A percentile compares a stretch with the other conserved stretches of the same genome.
These are phyloP conservation scores for Viridothelium virens DNA, from an alignment of 495 filamentous ascomycete species.

Conservation along the genomic window DNA sequence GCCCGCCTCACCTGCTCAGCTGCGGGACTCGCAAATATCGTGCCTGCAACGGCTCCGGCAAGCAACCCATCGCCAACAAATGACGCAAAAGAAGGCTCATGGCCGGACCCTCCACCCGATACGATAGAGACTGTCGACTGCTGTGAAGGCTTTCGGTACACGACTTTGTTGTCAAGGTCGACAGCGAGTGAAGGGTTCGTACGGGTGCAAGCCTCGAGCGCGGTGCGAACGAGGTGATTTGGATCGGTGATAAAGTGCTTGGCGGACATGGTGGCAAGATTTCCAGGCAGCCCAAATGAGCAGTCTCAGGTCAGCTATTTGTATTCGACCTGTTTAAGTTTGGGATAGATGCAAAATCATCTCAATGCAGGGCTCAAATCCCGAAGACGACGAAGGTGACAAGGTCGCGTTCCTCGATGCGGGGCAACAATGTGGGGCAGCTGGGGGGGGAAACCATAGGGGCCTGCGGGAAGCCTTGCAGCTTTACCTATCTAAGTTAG, in stretches of 20 bases:
- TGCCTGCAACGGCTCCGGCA: conserved; percentile 77
- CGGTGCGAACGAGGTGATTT: conserved; percentile 65
- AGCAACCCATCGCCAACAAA: conserved; percentile 69
- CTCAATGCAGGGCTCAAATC: neutral
- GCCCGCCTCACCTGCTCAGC: conserved; percentile 80
- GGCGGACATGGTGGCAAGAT: conserved; percentile 30
- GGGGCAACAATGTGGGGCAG: neutral
- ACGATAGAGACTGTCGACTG: conserved; percentile 64
- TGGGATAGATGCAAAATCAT: neutral
- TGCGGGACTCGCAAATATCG: conserved; percentile 83
- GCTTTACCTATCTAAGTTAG: no score
- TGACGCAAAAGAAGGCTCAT: conserved; percentile 82
- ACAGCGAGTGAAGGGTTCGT: conserved; percentile 80
- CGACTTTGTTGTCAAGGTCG: conserved; percentile 74
- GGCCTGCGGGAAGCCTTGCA: no score
- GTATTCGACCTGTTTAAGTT: neutral
- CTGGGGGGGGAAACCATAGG: neutral
- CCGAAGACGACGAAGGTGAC: neutral
- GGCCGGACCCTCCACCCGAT: conserved; percentile 84
- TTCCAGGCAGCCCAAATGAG: neutral
- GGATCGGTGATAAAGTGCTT: conserved; percentile 95
- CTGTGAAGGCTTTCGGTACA: conserved; percentile 62
- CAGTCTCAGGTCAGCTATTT: neutral
- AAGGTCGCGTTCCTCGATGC: neutral
- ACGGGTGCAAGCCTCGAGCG: conserved; percentile 67